Percentiles rank a stretch among this genome's conserved stretches.
Conservation (phyloP, 2,329 filamentous ascomycete species). For the Ophiostoma sp. region DNA sequence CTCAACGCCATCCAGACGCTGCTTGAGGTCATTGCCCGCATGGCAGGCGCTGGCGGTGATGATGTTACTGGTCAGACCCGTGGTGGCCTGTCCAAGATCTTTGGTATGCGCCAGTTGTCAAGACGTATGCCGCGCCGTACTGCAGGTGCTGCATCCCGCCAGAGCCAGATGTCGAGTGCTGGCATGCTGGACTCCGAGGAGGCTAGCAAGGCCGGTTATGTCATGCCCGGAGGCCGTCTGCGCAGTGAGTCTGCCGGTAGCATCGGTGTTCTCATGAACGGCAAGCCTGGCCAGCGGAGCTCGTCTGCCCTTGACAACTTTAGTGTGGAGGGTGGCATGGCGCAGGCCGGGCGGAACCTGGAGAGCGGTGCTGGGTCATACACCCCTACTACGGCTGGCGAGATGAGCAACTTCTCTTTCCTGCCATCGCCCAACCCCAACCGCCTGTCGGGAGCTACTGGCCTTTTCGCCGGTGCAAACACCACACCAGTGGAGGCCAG, state of each 20-base stretch:
- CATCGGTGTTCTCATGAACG: constrained; percentile 50
- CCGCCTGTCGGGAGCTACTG: not conserved
- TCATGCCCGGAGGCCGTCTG: constrained; percentile 54
- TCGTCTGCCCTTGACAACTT: constrained; percentile 57
- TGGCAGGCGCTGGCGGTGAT: constrained; percentile 80
- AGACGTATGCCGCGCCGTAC: constrained; percentile 66
- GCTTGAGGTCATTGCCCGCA: constrained; percentile 80
- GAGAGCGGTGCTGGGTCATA: constrained; percentile 64
- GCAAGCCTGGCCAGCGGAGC: constrained; percentile 49
- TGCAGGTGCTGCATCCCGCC: constrained; percentile 59
- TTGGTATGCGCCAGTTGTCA: constrained; percentile 86
- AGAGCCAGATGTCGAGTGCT: constrained; percentile 79
- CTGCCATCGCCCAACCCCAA: constrained; percentile 56
- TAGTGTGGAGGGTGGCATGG: constrained; percentile 47
- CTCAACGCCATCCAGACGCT: constrained; percentile 88
- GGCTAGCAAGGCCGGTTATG: constrained; percentile 62
- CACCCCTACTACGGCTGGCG: constrained; percentile 71
- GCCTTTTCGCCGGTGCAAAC: not conserved
- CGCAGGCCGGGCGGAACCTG: constrained; percentile 48
- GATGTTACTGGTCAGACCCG: constrained; percentile 67
- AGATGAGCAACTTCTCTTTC: constrained; percentile 69
- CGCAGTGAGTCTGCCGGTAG: constrained; percentile 64
- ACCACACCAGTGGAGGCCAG: constrained; percentile 52
- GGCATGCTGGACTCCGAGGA: constrained; percentile 75
- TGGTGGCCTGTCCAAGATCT: constrained; percentile 85